Conservation (phyloP, 306 rosid genomes). For the Nissolia schottii region DNA sequence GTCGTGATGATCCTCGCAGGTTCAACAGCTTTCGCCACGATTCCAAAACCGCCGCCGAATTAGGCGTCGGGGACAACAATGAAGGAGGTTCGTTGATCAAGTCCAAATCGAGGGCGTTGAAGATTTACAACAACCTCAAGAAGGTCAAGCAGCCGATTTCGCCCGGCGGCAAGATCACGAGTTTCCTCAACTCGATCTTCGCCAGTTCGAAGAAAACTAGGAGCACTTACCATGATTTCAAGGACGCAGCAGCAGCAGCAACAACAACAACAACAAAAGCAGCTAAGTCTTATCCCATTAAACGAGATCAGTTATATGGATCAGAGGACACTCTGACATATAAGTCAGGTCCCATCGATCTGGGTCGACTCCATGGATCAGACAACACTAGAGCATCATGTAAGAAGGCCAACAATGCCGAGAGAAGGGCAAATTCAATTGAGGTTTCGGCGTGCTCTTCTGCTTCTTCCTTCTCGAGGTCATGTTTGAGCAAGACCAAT, state of each 20-base stretch:
- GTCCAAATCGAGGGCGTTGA: constrained; percentile 69
- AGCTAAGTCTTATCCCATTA: not conserved
- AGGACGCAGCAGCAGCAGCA: no score
- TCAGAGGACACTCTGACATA: not conserved
- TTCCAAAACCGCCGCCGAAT: constrained; percentile 13
- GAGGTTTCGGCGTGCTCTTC: constrained; percentile 55
- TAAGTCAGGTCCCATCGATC: no score
- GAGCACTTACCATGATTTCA: no score
- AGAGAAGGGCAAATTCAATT: constrained; percentile 28
- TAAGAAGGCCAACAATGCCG: not conserved
- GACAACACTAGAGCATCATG: not conserved
- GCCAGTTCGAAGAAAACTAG: not conserved
- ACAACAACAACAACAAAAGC: not conserved
- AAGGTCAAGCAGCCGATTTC: constrained; percentile 90
- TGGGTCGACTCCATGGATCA: no score
- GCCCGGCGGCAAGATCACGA: constrained; percentile 70
- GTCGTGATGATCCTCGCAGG: no score
- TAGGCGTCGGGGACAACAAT: not conserved
- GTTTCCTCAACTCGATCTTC: constrained; percentile 70
- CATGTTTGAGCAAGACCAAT: constrained; percentile 66
- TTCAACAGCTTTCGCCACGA: constrained; percentile 21
- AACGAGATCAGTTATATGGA: not conserved
- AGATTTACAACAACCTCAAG: constrained; percentile 73
- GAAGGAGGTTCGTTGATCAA: constrained; percentile 43
- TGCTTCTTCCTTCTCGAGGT: constrained; percentile 64